Evolutionary conservation across 106 monocot species (phyloP).

Genomic region (Acanthochlamys bracteata): DNA sequence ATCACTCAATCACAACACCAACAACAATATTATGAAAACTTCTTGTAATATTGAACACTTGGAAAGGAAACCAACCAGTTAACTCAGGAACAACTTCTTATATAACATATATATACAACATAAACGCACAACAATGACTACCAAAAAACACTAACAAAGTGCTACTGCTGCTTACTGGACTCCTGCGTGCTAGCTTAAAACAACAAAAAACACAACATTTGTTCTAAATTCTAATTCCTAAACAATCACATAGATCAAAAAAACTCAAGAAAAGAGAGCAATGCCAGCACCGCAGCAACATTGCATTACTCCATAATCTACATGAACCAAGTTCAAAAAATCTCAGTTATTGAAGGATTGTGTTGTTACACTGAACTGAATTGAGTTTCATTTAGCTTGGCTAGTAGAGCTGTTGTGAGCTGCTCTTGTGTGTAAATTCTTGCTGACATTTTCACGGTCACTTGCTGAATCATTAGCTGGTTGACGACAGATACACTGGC

Average conservation of each 20-base stretch:
- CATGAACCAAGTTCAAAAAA: neutral
- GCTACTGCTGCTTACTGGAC: neutral
- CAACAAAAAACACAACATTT: too few relatives aligned
- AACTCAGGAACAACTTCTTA: neutral
- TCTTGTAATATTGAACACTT: too few relatives aligned
- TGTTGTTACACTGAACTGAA: too few relatives aligned
- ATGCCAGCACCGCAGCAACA: neutral
- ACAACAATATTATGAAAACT: too few relatives aligned
- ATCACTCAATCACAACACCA: too few relatives aligned
- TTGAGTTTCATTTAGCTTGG: conserved; percentile 17
- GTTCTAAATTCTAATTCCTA: too few relatives aligned
- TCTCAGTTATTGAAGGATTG: too few relatives aligned
- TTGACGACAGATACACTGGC: conserved; percentile 62
- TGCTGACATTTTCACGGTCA: conserved; percentile 46
- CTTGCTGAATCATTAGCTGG: conserved; percentile 76
- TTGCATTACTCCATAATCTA: neutral
- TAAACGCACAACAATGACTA: neutral
- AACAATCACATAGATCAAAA: too few relatives aligned
- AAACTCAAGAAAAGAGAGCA: neutral
- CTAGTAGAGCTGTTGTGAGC: conserved; percentile 36
- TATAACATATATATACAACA: neutral
- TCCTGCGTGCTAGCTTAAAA: too few relatives aligned
- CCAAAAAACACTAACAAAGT: neutral
- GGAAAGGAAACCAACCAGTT: neutral
- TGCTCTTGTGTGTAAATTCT: conserved; percentile 39